Evolutionary conservation across 1,139 yeast genomes (phyloP).

Genomic region (Candida gigantensis): DNA sequence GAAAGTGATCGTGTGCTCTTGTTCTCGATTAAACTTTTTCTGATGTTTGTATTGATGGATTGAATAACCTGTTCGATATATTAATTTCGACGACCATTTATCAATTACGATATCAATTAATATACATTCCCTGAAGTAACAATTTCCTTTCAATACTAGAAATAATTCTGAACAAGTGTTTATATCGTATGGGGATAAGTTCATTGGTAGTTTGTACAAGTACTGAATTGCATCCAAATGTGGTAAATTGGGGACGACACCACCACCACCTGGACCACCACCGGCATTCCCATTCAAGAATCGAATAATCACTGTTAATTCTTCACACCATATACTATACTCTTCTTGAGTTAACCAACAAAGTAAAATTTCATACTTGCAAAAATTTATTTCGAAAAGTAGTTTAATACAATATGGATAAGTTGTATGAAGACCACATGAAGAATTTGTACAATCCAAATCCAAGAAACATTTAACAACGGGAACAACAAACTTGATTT

Average conservation of each 20-base stretch:
- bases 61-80: not conserved
- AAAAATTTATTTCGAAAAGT: conserved; percentile 42
- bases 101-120: conserved; percentile 2
- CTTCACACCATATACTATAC: conserved; percentile 40
- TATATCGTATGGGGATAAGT: conserved; percentile 19
- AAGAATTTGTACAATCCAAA: conserved; percentile 28
- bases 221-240: conserved; percentile 5
- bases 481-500: conserved; percentile 51
- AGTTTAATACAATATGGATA: conserved; percentile 41
- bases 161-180: not conserved
- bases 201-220: conserved; percentile 16
- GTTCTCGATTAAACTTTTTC: not conserved
- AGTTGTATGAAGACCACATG: conserved; percentile 39
- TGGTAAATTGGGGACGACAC: not conserved
- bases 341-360: conserved; percentile 38
- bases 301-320: conserved; percentile 32
- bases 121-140: conserved; percentile 3
- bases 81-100: not conserved
- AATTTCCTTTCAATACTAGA: not conserved
- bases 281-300: conserved; percentile 26
- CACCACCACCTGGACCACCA: no score
- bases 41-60: not conserved
- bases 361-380: conserved; percentile 49
- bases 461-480: conserved; percentile 34
- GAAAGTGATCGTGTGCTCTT: conserved; percentile 1